Base-by-base conservation (phyloP, 768 basidiomycete species). In the Albatrellus ellisii region DNA sequence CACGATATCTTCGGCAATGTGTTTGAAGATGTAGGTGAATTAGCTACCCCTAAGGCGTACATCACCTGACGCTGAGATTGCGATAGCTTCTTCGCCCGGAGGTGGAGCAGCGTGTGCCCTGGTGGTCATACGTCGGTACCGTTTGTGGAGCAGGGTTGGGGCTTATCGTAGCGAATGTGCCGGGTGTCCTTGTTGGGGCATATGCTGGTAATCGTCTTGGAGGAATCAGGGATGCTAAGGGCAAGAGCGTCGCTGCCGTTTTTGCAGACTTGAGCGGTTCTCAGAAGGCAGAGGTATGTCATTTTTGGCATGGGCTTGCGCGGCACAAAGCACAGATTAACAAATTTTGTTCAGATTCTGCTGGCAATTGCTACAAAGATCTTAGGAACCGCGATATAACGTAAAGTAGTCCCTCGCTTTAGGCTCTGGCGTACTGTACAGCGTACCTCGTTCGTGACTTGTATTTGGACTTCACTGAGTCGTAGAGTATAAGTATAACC, bases 191-290 rank as follows among this genome's bases (percentile, higher is more conserved):
- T 64, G 68, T 91, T 15, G 91, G 91, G 39, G 86, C 81, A 2
- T 72, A 80, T 50, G 86, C 88, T 0, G 91, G 91, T 0, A 94
- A 91, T 56, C 68, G 87, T n/a, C 62, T 95, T 22, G 91, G 91
- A 32, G 88, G 90, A 3, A 68, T 97, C 36, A 69, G 91, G 44
- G 91, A 97, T 54, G 91, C 91, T 3, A 97, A 97, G 64, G 85
- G 91, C 8, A 89, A 87, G 69, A 83, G 82, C 47, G 90, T 97
- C 18, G 89, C 85, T 2, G 72, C 81, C 7, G 91, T 95, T 14
- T 97, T 97, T 58, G 62, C 67, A 35, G 73, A 83, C 17, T 68
- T 95, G 20, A 79, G 76, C 14, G 72, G 76, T 2, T 65, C 64
- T 39, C 82, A 91, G 67, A 92, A 87, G 58, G 88, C 90, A 36